A percentile compares a stretch with the other conserved stretches of the same genome.
Evolutionary conservation across 257 asterid species (phyloP).

Genomic region (Lavandula angustifolia): DNA sequence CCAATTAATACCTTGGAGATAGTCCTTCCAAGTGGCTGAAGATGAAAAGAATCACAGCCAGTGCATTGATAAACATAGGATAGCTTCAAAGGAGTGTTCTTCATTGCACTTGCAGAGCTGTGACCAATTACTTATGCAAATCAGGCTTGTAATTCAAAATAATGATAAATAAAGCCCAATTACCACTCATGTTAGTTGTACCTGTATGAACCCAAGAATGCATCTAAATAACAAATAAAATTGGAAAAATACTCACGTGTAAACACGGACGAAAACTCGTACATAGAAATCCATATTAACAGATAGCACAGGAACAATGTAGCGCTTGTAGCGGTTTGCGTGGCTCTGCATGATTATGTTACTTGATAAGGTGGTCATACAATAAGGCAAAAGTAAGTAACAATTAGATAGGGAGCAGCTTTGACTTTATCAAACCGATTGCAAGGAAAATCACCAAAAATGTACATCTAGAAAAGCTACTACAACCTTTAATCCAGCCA

Average conservation of each 20-base stretch:
- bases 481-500: not conserved
- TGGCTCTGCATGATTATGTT: conserved; percentile 68
- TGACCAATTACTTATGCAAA: conserved; percentile 32
- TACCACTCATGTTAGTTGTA: not conserved
- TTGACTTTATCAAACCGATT: not conserved
- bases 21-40: conserved; percentile 86
- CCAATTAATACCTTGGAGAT: conserved; percentile 62
- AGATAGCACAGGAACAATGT: conserved; percentile 88
- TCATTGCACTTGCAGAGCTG: conserved; percentile 97
- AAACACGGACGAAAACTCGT: conserved; percentile 90
- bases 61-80: conserved; percentile 92
- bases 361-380: not conserved
- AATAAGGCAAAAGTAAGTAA: not conserved
- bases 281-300: conserved; percentile 97
- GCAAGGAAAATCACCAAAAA: not conserved
- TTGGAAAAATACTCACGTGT: conserved; percentile 60
- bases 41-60: conserved; percentile 97
- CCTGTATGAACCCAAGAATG: not conserved
- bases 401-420: not conserved
- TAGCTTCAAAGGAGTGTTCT: conserved; percentile 90
- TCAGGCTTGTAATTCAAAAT: conserved; percentile 16
- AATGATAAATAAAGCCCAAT: not conserved
- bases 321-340: conserved; percentile 94
- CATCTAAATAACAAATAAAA: not conserved
- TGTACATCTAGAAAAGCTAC: not conserved